Evolutionary conservation across 2,329 filamentous ascomycete genomes (phyloP).

Genomic region (Ascosphaera apis): DNA sequence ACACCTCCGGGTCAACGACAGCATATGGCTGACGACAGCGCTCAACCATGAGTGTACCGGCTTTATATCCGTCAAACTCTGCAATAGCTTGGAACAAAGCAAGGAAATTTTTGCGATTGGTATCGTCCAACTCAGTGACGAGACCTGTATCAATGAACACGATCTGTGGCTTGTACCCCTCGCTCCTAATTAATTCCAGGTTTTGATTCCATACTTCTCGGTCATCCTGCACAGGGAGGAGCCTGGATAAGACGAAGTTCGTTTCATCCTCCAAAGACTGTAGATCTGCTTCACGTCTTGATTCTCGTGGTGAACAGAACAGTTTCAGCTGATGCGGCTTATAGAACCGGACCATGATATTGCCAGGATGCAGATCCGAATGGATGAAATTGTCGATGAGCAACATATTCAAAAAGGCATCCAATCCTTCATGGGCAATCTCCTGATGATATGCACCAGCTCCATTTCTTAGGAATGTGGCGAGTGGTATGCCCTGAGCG

Average conservation of each 20-base stretch:
- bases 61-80: slow-evolving; percentile 91
- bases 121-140: slow-evolving; percentile 75
- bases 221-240: slow-evolving; percentile 51
- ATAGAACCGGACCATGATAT: slow-evolving; percentile 99
- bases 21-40: slow-evolving; percentile 79
- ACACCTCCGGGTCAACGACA: slow-evolving; percentile 72
- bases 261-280: slow-evolving; percentile 36
- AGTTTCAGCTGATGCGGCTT: slow-evolving; percentile 52
- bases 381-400: slow-evolving; percentile 96
- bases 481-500: slow-evolving; percentile 76
- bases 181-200: slow-evolving; percentile 52
- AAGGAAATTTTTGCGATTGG: slow-evolving; percentile 74
- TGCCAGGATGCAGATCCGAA: slow-evolving; percentile 85
- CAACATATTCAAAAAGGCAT: slow-evolving; percentile 91
- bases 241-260: slow-evolving; percentile 58
- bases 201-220: slow-evolving; percentile 49
- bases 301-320: slow-evolving; percentile 23
- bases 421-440: slow-evolving; percentile 81
- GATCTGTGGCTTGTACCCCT: slow-evolving; percentile 80
- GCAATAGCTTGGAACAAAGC: slow-evolving; percentile 90
- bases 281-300: slow-evolving; percentile 8
- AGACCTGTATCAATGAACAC: slow-evolving; percentile 96
- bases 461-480: slow-evolving; percentile 74
- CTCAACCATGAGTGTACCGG: slow-evolving; percentile 87
- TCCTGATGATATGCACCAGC: slow-evolving; percentile 84